Conservation (phyloP, 768 basidiomycete genomes). For the Lepiota brunneoincarnata region DNA sequence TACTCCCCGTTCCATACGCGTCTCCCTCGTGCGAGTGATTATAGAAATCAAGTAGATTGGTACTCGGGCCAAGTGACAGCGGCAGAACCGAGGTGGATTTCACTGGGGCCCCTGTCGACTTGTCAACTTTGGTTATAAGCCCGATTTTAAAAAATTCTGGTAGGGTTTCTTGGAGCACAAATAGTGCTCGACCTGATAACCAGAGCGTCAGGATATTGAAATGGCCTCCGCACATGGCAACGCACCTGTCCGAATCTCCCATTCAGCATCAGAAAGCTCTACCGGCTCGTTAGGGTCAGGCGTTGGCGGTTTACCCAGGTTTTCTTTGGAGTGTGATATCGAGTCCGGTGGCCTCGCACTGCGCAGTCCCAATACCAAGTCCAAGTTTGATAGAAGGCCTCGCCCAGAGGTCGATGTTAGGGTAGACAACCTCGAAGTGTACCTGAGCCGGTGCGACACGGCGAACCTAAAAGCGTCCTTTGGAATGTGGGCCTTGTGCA, state of each 20-base stretch:
- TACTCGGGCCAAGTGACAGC: slow-evolving; percentile 14
- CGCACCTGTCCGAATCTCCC: slow-evolving; percentile 75
- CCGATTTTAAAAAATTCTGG: slow-evolving; percentile 71
- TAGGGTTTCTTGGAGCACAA: slow-evolving; percentile 64
- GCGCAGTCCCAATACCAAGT: slow-evolving; percentile 2
- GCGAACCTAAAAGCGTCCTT: neutral
- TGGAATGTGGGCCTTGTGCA: neutral
- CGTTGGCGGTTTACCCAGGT: slow-evolving; percentile 1
- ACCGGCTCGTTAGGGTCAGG: neutral
- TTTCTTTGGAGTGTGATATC: neutral
- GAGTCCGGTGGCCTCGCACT: slow-evolving; percentile 12
- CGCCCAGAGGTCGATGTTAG: too few species aligned
- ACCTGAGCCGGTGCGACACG: too few species aligned
- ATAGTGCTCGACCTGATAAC: slow-evolving; percentile 69
- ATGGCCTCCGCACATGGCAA: too few species aligned
- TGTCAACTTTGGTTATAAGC: slow-evolving; percentile 55
- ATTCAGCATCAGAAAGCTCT: slow-evolving; percentile 65
- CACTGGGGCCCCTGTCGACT: slow-evolving; percentile 35
- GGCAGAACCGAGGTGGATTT: slow-evolving; percentile 7
- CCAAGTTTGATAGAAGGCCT: too few species aligned
- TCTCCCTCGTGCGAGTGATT: slow-evolving; percentile 27
- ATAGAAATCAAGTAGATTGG: slow-evolving; percentile 19
- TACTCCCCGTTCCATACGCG: slow-evolving; percentile 28
- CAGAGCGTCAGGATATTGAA: slow-evolving; percentile 4
- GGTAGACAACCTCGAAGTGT: too few species aligned